Conservation (phyloP, 768 basidiomycete species). For the Fomitopsis pulvina region DNA sequence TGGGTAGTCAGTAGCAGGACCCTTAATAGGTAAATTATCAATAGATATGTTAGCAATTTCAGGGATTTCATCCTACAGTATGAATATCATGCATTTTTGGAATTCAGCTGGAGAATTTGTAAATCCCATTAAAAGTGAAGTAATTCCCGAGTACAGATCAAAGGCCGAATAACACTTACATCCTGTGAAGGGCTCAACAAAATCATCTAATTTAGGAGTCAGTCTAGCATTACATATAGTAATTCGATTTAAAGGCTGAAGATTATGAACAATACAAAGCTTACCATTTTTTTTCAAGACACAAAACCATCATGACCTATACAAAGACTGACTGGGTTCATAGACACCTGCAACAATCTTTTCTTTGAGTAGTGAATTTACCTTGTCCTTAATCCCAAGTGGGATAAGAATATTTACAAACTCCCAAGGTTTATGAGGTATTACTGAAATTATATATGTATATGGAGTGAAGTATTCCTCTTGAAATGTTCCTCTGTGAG, state of each 20-base stretch:
- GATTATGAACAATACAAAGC: conserved; percentile 1
- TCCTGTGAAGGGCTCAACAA: conserved; percentile 1
- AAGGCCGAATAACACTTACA: not conserved
- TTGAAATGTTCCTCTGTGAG: conserved; percentile 15
- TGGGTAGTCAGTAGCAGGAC: not conserved
- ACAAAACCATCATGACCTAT: conserved; percentile 32
- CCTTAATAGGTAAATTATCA: not conserved
- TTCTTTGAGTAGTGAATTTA: conserved; percentile 24
- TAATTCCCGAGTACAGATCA: not conserved
- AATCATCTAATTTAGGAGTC: not conserved
- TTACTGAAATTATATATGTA: conserved; percentile 25
- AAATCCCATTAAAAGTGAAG: not conserved
- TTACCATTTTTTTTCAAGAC: conserved; percentile 30
- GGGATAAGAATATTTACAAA: conserved; percentile 30
- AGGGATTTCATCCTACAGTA: not conserved
- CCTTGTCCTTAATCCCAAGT: conserved; percentile 24
- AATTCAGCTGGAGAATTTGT: conserved; percentile 2
- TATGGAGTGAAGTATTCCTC: conserved; percentile 21
- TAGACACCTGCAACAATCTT: conserved; percentile 33
- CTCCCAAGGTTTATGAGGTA: conserved; percentile 32
- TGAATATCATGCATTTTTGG: not conserved
- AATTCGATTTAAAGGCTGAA: not conserved
- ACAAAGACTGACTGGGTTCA: conserved; percentile 29
- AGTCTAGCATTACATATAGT: not conserved
- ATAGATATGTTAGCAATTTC: not conserved